Evolutionary conservation across 2,329 filamentous ascomycete genomes (phyloP), one percentile per base, ranked within the genome.

Genomic region (Paramyrothecium roridum): DNA sequence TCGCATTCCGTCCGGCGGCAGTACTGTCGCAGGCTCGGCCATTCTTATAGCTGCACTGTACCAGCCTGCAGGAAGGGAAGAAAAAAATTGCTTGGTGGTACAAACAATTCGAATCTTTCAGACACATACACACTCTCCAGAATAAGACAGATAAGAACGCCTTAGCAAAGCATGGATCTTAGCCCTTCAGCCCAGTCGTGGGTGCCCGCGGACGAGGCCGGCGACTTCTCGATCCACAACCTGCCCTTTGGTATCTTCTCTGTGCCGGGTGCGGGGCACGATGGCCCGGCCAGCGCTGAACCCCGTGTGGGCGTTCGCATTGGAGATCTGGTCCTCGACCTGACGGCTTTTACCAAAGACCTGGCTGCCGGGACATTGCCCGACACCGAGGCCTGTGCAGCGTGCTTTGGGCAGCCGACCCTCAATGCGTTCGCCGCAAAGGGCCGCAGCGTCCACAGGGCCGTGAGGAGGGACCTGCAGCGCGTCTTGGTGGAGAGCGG

Each of bases 211-310:
- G 57, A 57, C 46, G 54, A 49, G 50, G 47, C 46, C 48, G 56
- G 56, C 52, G 56, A 72, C 62, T 91, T 91, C 72, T 89, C 87
- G 12, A 74, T 91, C 53, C 81, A 83, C 59, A 91, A 91, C 67
- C 85, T 91, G 56, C 88, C 88, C 1, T 91, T 91, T 65, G 88
- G 88, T 58, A 84, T 91, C 71, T 88, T 91, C 66, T 86, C 75
- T 2, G 77, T 80, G 76, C 17, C 75, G 74, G 37, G 37, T 19
- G 37, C 37, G n/a, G 37, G 37, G n/a, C 37, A 43, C 37, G 37
- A 19, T 43, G 26, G 26, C 4, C 26, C 26, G 26, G 50, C 85
- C 13, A 84, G 83, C 33, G 78, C 83, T 19, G 19, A 17, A 20
- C 46, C 46, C 19, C 46, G 46, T 20, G 19, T 21, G 19, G 88